Percentiles rank a stretch among this genome's conserved stretches.
Evolutionary conservation across 75 land plant species (phyloP).

Genomic region (Picea glauca): DNA sequence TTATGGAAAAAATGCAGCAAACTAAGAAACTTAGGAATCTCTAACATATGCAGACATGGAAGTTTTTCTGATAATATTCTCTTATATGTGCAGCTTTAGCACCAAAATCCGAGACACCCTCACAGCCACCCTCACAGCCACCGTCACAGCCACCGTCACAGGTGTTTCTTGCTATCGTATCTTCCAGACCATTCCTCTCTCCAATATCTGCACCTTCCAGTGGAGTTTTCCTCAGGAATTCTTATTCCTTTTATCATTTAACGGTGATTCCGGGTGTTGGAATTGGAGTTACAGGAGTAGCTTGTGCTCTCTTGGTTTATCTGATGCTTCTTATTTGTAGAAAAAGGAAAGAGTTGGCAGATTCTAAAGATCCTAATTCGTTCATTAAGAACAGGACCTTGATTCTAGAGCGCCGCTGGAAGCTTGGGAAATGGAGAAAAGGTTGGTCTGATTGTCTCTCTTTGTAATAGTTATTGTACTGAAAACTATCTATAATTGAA

Average conservation of each 20-base stretch:
- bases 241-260: slow-evolving; percentile 41
- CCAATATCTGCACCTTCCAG: background rate
- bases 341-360: slow-evolving; percentile 44
- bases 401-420: slow-evolving; percentile 16
- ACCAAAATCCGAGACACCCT: background rate
- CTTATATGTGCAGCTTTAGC: background rate
- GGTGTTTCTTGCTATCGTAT: background rate
- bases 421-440: slow-evolving; percentile 36
- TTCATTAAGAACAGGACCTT: slow-evolving; percentile 14
- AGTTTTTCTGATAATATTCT: slow-evolving; percentile 6
- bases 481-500: background rate
- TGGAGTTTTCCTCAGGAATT: slow-evolving; percentile 7
- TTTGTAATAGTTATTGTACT: slow-evolving; percentile 5
- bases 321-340: slow-evolving; percentile 55
- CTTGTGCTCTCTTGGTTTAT: slow-evolving; percentile 35
- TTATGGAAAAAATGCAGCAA: background rate
- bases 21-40: background rate
- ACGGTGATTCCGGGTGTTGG: slow-evolving; percentile 50
- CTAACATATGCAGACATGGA: background rate
- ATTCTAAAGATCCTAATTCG: slow-evolving; percentile 11
- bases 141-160: background rate
- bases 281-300: slow-evolving; percentile 46
- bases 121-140: background rate
- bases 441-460: slow-evolving; percentile 24
- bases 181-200: slow-evolving; percentile 3